Percentiles rank a stretch among this genome's conserved stretches.
phyloP scores from a whole-genome alignment of 495 filamentous ascomycete species.

The Usnea hakonensis region DNA sequence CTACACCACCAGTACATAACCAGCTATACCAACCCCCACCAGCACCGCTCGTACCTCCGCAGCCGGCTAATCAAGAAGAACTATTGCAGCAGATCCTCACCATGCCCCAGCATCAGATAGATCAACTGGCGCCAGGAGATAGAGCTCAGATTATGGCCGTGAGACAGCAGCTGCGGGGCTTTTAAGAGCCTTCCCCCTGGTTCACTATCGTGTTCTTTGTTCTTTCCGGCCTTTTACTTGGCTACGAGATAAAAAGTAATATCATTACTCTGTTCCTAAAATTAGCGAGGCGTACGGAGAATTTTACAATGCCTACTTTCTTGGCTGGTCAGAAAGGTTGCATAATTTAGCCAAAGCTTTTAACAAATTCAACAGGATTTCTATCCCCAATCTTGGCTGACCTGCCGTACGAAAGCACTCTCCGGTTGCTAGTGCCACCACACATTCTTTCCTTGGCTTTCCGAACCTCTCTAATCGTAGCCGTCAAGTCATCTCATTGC shows the following conservation, averaged over 20 bases:
- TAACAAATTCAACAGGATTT: not conserved
- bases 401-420: too few relatives aligned
- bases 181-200: not conserved
- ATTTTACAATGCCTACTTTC: not conserved
- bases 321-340: not conserved
- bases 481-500: not conserved
- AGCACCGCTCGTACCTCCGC: constrained; percentile 37
- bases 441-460: not conserved
- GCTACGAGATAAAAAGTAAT: not conserved
- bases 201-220: not conserved
- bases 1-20: constrained; percentile 51
- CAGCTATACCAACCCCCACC: constrained; percentile 49
- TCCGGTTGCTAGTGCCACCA: too few relatives aligned
- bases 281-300: not conserved
- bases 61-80: constrained; percentile 51
- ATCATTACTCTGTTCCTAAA: not conserved
- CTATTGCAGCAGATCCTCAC: constrained; percentile 67
- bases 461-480: not conserved
- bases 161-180: constrained; percentile 37
- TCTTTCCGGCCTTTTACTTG: not conserved
- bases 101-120: constrained; percentile 68
- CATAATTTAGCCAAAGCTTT: not conserved
- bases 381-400: too few relatives aligned
- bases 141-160: constrained; percentile 70
- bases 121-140: constrained; percentile 63